phyloP scores from a whole-genome alignment of 1,139 yeast species.

The Geotrichum macrosporum region DNA sequence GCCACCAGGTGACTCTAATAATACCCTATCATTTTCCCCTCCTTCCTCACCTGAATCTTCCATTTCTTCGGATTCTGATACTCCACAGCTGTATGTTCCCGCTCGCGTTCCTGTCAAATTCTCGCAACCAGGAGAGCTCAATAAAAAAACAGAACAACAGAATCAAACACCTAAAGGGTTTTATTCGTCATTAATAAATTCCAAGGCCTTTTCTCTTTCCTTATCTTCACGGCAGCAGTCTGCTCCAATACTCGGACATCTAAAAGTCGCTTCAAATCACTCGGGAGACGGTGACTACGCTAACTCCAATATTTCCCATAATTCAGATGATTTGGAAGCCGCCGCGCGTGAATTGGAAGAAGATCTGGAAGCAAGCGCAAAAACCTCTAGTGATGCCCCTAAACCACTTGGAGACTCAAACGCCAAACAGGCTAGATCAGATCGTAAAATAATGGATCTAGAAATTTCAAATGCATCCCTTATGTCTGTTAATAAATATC shows the following conservation, averaged over 20 bases:
- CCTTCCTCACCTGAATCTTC: background rate
- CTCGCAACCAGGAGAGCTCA: background rate
- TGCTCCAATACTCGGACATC: too few relatives aligned
- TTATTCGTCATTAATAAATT: conserved; percentile 14
- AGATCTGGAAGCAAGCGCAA: background rate
- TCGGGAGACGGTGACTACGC: background rate
- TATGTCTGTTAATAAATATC: conserved; percentile 31
- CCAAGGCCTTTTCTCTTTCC: conserved; percentile 18
- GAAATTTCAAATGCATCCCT: conserved; percentile 34
- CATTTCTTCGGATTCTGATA: background rate
- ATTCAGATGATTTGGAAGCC: conserved; percentile 1
- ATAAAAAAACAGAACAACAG: background rate
- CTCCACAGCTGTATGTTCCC: conserved; percentile 13
- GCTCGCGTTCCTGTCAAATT: conserved; percentile 5
- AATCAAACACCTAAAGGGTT: conserved; percentile 6
- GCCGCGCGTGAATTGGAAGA: too few relatives aligned
- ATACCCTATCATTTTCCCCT: background rate
- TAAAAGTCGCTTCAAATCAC: conserved; percentile 1
- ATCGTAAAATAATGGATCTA: conserved; percentile 32
- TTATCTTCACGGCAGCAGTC: conserved; percentile 12
- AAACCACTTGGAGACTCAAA: conserved; percentile 6
- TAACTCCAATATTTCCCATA: background rate
- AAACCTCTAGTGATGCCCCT: background rate
- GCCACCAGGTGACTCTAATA: background rate
- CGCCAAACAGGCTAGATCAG: conserved; percentile 27